phyloP scores from a whole-genome alignment of 306 rosid species.

The Carpinus viminea region DNA sequence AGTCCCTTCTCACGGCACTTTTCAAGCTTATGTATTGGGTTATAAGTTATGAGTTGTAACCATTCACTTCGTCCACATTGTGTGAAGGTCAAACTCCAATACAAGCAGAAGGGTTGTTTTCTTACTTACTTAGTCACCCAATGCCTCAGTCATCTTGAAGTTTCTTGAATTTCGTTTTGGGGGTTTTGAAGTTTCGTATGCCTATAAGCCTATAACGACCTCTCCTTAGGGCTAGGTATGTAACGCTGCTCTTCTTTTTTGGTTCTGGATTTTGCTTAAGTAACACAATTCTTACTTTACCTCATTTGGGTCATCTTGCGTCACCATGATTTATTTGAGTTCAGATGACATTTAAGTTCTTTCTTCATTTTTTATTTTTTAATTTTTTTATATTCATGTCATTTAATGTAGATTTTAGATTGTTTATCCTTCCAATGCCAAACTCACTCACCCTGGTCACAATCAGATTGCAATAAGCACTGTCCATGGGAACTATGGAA shows the following conservation, averaged over 20 bases:
- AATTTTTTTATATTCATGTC: neutral
- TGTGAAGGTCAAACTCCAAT: conserved; percentile 19
- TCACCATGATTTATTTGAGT: neutral
- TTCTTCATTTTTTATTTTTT: neutral
- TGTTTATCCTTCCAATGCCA: conserved; percentile 4
- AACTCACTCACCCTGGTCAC: conserved; percentile 14
- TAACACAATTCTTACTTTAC: neutral
- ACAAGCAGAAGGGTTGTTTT: conserved; percentile 7
- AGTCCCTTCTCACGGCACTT: conserved; percentile 11
- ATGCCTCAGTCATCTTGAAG: conserved; percentile 15
- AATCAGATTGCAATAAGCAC: conserved; percentile 17
- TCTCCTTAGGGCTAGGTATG: conserved; percentile 13
- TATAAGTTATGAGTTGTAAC: neutral
- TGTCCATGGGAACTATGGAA: conserved; percentile 48
- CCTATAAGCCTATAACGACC: neutral
- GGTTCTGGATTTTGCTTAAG: conserved; percentile 19
- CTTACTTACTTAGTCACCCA: conserved; percentile 14
- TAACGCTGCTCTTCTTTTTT: conserved; percentile 8
- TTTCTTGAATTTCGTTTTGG: conserved; percentile 2
- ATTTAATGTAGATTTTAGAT: neutral
- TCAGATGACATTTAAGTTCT: neutral
- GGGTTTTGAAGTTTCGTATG: conserved; percentile 18
- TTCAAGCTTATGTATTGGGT: conserved; percentile 24
- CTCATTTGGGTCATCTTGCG: neutral
- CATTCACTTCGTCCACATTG: conserved; percentile 16